Evolutionary conservation across 495 filamentous ascomycete genomes (phyloP).

Genomic region (Corynascus novoguineensis): DNA sequence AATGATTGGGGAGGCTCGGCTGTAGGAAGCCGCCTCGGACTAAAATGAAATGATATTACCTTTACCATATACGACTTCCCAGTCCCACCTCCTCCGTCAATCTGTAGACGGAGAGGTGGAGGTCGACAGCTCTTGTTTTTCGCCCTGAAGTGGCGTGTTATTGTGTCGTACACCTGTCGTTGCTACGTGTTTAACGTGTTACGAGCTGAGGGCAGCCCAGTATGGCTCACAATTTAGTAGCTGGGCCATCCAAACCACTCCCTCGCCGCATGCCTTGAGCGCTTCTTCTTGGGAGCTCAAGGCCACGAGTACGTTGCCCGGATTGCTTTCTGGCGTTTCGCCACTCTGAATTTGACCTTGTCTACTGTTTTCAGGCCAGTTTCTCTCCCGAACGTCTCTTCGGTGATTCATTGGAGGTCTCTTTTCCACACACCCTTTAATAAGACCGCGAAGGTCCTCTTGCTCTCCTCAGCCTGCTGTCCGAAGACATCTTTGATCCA

Average conservation of each 20-base stretch:
- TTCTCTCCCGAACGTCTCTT: not conserved
- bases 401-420: not conserved
- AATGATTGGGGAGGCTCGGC: slow-evolving; percentile 1
- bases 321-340: no score
- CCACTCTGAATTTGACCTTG: no score
- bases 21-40: not conserved
- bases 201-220: not conserved
- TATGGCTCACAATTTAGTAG: slow-evolving; percentile 2
- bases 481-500: not conserved
- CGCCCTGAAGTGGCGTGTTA: not conserved
- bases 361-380: no score
- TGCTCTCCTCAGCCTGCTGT: not conserved
- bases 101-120: slow-evolving; percentile 1
- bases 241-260: not conserved
- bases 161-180: slow-evolving; percentile 4
- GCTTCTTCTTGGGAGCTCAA: not conserved
- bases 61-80: slow-evolving; percentile 5
- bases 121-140: not conserved
- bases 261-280: not conserved
- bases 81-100: slow-evolving; percentile 2
- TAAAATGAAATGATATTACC: slow-evolving; percentile 2
- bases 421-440: not conserved
- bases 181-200: slow-evolving; percentile 2
- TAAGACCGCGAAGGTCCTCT: not conserved
- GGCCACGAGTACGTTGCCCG: no score